Base-by-base conservation (phyloP, 768 basidiomycete genomes). In the Kwoniella europaea region DNA sequence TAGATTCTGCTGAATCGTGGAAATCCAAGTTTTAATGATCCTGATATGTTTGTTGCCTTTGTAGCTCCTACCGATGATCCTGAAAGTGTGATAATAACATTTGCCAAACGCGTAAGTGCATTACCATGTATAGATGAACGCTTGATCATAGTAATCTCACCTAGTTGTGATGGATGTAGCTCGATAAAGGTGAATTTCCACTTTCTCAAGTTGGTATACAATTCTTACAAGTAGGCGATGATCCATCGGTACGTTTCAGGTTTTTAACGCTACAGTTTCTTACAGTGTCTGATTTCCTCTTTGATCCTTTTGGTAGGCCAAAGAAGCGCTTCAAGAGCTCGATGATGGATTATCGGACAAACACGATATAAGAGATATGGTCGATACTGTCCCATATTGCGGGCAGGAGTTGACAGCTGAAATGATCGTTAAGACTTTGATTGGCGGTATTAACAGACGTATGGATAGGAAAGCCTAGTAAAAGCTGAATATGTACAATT, bases 191-290 rank as follows among this genome's bases (percentile, higher is more conserved):
- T 1, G 80, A 87, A 58, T 87, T 85, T 72, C 88, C 89, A 0
- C 82, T 88, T 10, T 82, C 85, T 9, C 90, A 90, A 85, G 87
- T 89, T 9, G 89, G 90, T 0, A 87, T 91, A 41, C 90, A 91
- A 73, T 90, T 92, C 64, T 87, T 92, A 1, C 91, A 90, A 87
- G 84, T 90, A 13, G 91, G 90, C 80, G 74, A 84, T 44, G 77
- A 82, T 60, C 35, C 66, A 2, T 73, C 76, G 29, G 78, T 80
- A 59, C 24, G 24, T 24, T 24, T 24, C 24, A 24, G 24, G 24
- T 24, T 24, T 24, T 24, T 24, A 24, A 24, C 24, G 24, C 1
- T 24, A 24, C 24, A 24, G 24, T 24, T 24, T 24, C 24, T 24
- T 24, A 24, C 24, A 24, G 24, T 24, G 24, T 24, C 24, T 24